Evolutionary conservation across 352 stramenopile genomes (phyloP), one percentile per base, ranked within the genome.

Genomic region (Globisporangium viniferum): DNA sequence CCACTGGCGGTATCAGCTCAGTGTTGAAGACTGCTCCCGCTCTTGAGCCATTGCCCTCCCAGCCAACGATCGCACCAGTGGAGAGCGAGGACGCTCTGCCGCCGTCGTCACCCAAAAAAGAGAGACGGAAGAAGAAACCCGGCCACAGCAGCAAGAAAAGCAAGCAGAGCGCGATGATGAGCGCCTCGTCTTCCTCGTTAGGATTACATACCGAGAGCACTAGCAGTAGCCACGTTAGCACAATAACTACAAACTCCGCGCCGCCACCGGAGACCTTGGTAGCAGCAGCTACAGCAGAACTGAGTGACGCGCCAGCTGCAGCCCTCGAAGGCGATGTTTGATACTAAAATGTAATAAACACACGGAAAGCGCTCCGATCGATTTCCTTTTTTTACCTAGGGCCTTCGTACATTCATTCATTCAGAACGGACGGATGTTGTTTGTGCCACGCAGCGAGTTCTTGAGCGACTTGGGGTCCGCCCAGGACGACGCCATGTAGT

Each of bases 401-500:
- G 14, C 36, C 57, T 14, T 20, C 29, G 14, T 36, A 6, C 29
- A 7, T 20, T 41, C 8, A 5, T 3, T 8, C 41, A 33, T 33
- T 81, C 55, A 95, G 69, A 95, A 95, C 39, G 84, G 86, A 20
- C 84, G 84, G 59, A 98, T 89, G 67, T 85, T 88, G 59, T 74
- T 82, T 31, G 94, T 97, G 20, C 94, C 95, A 7, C 93, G 89
- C n/a, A 99, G 78, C 44, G 80, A 84, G 53, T 95, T 96, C 76
- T 98, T 97, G 66, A 99, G 89, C 61, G 92, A 87, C 69, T 93
- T 97, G 1, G 96, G 89, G 79, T 99, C 93, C 1, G 96, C 96
- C 97, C 96, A 99, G 41, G 85, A 75, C 27, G 89, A 96, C 65
- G 89, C 80, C 71, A 99, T 90, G 77, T 98, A 99, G 67, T 98